phyloP scores from a whole-genome alignment of 768 basidiomycete species.

The Leccinum longicurvipes region DNA sequence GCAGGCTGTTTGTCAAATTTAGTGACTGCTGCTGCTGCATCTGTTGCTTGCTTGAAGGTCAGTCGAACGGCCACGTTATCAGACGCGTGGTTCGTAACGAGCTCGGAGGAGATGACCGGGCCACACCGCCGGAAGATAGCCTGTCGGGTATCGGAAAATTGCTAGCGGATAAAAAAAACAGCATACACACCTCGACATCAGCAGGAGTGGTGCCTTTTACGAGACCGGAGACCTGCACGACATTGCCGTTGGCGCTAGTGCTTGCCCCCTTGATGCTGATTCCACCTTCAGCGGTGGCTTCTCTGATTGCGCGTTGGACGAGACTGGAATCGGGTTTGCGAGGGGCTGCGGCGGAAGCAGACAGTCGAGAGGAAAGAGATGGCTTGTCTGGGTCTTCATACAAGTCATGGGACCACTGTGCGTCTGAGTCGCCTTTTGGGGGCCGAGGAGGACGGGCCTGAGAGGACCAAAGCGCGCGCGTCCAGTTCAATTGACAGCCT shows the following conservation, averaged over 20 bases:
- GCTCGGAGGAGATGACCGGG: slow-evolving; percentile 46
- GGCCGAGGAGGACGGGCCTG: slow-evolving; percentile 45
- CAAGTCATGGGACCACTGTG: slow-evolving; percentile 70
- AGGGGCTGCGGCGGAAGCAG: slow-evolving; percentile 34
- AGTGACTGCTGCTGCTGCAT: slow-evolving; percentile 64
- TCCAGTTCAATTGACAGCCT: slow-evolving; percentile 17
- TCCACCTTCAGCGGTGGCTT: slow-evolving; percentile 45
- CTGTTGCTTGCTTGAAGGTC: slow-evolving; percentile 61
- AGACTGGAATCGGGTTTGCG: slow-evolving; percentile 56
- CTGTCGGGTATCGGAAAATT: slow-evolving; percentile 13
- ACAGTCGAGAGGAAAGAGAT: slow-evolving; percentile 56
- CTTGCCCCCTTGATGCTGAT: slow-evolving; percentile 72
- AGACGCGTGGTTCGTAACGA: slow-evolving; percentile 13
- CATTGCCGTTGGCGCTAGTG: slow-evolving; percentile 49
- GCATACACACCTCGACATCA: slow-evolving; percentile 53
- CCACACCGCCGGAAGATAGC: slow-evolving; percentile 85
- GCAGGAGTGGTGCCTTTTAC: slow-evolving; percentile 76
- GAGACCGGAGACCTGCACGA: slow-evolving; percentile 72
- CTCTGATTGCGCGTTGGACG: slow-evolving; percentile 59
- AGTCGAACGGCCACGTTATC: slow-evolving; percentile 60
- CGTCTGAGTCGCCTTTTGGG: slow-evolving; percentile 64
- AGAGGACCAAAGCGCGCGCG: background rate
- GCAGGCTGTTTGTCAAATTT: slow-evolving; percentile 81
- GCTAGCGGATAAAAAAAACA: background rate
- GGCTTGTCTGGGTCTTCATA: slow-evolving; percentile 57